These are phyloP conservation scores for Trypanosoma melophagium DNA, from an alignment of 208 protist genomes.

Conservation along the genomic window DNA sequence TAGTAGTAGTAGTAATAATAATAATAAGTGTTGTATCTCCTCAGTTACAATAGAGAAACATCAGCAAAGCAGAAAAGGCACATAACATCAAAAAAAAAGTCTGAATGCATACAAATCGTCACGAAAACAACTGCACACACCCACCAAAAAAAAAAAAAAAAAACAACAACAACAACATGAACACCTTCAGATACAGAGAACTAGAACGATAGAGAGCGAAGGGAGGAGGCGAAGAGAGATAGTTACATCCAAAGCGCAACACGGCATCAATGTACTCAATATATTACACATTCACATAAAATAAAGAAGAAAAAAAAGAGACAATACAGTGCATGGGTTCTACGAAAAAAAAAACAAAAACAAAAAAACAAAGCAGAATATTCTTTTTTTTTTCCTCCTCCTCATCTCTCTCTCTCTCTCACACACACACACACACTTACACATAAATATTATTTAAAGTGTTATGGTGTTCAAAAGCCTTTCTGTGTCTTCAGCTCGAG, in stretches of 20 bases:
- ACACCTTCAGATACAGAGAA: neutral
- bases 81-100: neutral
- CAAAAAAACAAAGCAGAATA: too few relatives aligned
- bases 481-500: constrained; percentile 80
- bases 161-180: constrained; percentile 9
- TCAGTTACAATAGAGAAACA: too few relatives aligned
- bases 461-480: constrained; percentile 63
- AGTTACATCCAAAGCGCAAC: neutral
- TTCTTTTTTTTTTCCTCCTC: neutral
- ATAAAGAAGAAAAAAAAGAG: too few relatives aligned
- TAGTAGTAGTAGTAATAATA: too few relatives aligned
- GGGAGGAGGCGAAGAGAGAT: neutral
- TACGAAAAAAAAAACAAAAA: neutral
- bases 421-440: neutral
- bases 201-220: constrained; percentile 29
- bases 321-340: too few relatives aligned
- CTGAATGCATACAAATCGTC: neutral
- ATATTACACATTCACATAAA: too few relatives aligned
- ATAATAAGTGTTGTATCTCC: too few relatives aligned
- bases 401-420: neutral
- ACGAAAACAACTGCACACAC: neutral
- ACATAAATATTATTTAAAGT: constrained; percentile 6
- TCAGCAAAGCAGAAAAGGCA: neutral
- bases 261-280: too few relatives aligned
- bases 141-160: constrained; percentile 16